phyloP scores from a whole-genome alignment of 2,329 filamentous ascomycete genomes.

The Aspergillus jensenii region DNA sequence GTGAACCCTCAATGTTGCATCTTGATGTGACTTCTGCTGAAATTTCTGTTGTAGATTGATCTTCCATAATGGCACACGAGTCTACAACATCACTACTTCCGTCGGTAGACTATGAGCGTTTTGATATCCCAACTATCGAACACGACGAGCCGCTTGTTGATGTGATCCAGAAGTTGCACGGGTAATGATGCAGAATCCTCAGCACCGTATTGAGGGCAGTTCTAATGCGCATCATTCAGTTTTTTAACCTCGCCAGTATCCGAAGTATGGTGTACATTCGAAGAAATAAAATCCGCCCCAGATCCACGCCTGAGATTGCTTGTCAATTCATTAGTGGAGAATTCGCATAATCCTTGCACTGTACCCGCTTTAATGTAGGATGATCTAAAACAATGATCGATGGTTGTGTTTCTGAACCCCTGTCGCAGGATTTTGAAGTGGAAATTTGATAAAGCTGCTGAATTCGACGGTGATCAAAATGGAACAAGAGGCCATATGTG shows the following conservation, averaged over 20 bases:
- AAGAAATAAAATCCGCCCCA: slow-evolving; percentile 42
- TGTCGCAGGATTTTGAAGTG: slow-evolving; percentile 55
- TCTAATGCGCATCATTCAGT: slow-evolving; percentile 22
- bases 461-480: slow-evolving; percentile 57
- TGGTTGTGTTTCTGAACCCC: not conserved
- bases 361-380: slow-evolving; percentile 54
- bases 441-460: slow-evolving; percentile 53
- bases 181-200: slow-evolving; percentile 24
- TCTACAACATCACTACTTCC: slow-evolving; percentile 18
- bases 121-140: slow-evolving; percentile 42
- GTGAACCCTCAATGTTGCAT: not conserved
- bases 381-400: not conserved
- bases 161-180: slow-evolving; percentile 41
- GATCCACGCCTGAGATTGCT: slow-evolving; percentile 41
- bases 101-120: slow-evolving; percentile 24
- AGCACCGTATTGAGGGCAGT: not conserved
- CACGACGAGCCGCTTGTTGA: slow-evolving; percentile 40
- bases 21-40: not conserved
- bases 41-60: not conserved
- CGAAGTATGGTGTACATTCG: slow-evolving; percentile 45
- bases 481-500: slow-evolving; percentile 58
- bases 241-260: slow-evolving; percentile 41
- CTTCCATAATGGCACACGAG: slow-evolving; percentile 9
- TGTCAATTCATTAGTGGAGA: slow-evolving; percentile 39
- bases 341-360: slow-evolving; percentile 45